Evolutionary conservation across 306 rosid genomes (phyloP), one percentile per base, ranked within the genome.

Genomic region (Vigna trinervia): DNA sequence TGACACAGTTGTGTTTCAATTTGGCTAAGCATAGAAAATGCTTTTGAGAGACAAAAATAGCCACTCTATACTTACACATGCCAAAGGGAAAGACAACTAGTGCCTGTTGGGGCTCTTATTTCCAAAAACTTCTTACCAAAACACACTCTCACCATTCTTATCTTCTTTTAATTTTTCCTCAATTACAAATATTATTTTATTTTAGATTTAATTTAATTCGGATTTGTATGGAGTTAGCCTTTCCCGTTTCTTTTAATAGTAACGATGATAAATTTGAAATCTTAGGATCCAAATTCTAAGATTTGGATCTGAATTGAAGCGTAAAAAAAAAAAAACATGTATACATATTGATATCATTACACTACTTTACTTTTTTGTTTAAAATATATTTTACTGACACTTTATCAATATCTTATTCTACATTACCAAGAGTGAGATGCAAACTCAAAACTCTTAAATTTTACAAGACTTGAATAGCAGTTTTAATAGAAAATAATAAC

Each of bases 51-150:
- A 61, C 19, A 61, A 60, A 32, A 61, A 32, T 32, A 34, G 9
- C 4, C 8, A 58, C 5, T 56, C 30, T 22, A 56, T 22, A 10
- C 12, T 0, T 50, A 15, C 28, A 28, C 3, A 57, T 57, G 65
- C 65, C 38, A 58, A 30, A 23, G 64, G 64, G 17, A 58, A 26
- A 30, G 22, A 32, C 12, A 60, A 60, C 4, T 12, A 26, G 9
- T 41, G 46, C 46, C 46, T 59, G 65, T 5, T 1, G 20, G 67
- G 67, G 67, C 67, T 60, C 67, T 60, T 41, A 13, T 60, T 60
- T 60, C 67, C 22, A 60, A 5, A 60, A 60, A 30, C 66, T 59
- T 59, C 65, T 28, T 28, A 28, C 20, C 14, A 59, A 60, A 30
- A 13, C 39, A 60, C 66, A 12, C 32, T 60, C 14, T 13, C 2